Conservation (phyloP, 2,329 filamentous ascomycete genomes). For the Pseudogymnoascus destructans region DNA sequence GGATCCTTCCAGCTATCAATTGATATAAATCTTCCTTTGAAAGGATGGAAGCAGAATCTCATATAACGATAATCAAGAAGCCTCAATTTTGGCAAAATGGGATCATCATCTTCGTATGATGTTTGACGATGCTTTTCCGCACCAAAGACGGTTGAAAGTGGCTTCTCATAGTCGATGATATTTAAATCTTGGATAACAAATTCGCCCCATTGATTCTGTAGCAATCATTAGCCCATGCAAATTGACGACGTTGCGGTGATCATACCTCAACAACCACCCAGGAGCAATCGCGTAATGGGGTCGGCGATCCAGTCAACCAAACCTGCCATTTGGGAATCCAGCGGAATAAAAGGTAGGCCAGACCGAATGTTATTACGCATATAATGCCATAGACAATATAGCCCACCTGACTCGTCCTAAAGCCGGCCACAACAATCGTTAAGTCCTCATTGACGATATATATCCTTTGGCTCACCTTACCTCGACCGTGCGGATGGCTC, state of each 20-base stretch:
- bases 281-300: constrained; percentile 58
- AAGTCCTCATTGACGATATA: constrained; percentile 90
- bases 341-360: constrained; percentile 72
- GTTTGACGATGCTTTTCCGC: constrained; percentile 46
- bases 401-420: constrained; percentile 62
- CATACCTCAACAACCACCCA: constrained; percentile 82
- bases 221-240: constrained; percentile 23
- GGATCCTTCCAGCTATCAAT: constrained; percentile 92
- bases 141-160: constrained; percentile 53
- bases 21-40: constrained; percentile 77
- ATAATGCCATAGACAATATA: constrained; percentile 55
- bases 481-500: constrained; percentile 45
- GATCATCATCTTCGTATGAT: constrained; percentile 58
- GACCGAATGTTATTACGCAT: constrained; percentile 59
- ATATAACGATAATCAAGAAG: constrained; percentile 89
- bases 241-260: background rate
- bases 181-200: constrained; percentile 63
- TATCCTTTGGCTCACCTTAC: constrained; percentile 71
- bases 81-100: constrained; percentile 59
- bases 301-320: constrained; percentile 54
- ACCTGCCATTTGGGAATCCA: constrained; percentile 89
- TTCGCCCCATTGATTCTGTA: constrained; percentile 86
- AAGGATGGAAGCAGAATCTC: constrained; percentile 78
- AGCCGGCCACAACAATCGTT: constrained; percentile 86
- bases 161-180: constrained; percentile 38